Conservation (phyloP, 345 rosid genomes). For the Hibiscus mutabilis region DNA sequence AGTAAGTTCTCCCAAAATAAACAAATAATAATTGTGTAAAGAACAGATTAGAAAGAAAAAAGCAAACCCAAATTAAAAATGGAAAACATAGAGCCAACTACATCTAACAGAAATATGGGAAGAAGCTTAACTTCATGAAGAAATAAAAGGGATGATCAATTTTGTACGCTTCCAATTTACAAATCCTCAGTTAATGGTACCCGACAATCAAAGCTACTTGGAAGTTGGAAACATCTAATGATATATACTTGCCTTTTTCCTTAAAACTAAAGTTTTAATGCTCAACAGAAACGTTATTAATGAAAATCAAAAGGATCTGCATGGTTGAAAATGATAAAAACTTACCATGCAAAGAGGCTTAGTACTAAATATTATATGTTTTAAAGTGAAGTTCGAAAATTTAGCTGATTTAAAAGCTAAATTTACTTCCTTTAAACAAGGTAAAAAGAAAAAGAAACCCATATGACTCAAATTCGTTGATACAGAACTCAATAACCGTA, state of each 20-base stretch:
- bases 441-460: background rate
- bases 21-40: background rate
- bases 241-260: background rate
- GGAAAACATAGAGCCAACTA: background rate
- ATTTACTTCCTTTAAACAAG: background rate
- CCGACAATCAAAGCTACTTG: background rate
- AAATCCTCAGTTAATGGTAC: constrained; percentile 2
- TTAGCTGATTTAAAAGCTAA: background rate
- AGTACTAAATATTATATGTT: background rate
- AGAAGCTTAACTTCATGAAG: background rate
- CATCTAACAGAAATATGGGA: background rate
- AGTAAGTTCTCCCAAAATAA: constrained; percentile 9
- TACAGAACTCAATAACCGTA: constrained; percentile 5
- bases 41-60: background rate
- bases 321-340: background rate
- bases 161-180: background rate
- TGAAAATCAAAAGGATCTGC: background rate
- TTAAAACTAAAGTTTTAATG: background rate
- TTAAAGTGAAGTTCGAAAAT: background rate
- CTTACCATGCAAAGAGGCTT: background rate
- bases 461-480: background rate
- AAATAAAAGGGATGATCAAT: background rate
- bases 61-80: background rate
- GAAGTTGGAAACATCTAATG: background rate
- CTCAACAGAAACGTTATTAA: background rate